A percentile compares a stretch with the other conserved stretches of the same genome.
Evolutionary conservation across 108 stramenopile species (phyloP).

Genomic region (Fragilaria crotonensis): DNA sequence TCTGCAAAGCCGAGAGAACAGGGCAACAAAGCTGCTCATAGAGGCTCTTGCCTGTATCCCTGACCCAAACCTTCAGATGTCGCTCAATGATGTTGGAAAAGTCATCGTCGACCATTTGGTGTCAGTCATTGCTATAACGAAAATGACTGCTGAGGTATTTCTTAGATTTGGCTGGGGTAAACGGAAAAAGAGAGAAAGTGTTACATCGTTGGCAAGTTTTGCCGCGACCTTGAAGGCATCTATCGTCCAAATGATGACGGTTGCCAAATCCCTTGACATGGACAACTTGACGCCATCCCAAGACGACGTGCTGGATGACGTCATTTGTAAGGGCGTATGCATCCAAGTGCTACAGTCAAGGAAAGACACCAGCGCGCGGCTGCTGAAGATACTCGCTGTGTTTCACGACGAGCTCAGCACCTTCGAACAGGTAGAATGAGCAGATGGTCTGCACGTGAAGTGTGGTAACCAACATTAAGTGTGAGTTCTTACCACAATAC

Average conservation of each 20-base stretch:
- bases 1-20: slow-evolving; percentile 26
- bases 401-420: neutral
- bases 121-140: slow-evolving; percentile 50
- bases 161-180: slow-evolving; percentile 70
- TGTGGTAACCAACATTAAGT: no score
- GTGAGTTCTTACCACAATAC: no score
- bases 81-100: neutral
- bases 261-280: neutral
- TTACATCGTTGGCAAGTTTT: slow-evolving; percentile 42
- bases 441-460: no score
- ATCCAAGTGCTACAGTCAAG: neutral
- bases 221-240: slow-evolving; percentile 8
- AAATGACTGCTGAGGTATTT: slow-evolving; percentile 47
- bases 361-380: neutral
- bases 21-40: slow-evolving; percentile 5
- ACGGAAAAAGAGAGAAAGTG: slow-evolving; percentile 58
- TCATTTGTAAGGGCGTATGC: neutral
- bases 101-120: slow-evolving; percentile 53
- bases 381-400: neutral
- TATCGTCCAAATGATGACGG: neutral
- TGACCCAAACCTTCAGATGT: neutral
- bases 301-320: neutral
- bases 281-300: neutral
- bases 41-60: slow-evolving; percentile 1
- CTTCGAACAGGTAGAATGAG: neutral